Percentiles rank a stretch among this genome's conserved stretches.
These are phyloP conservation scores for Macaranga tanarius DNA, from an alignment of 441 rosid genomes.

Conservation along the genomic window DNA sequence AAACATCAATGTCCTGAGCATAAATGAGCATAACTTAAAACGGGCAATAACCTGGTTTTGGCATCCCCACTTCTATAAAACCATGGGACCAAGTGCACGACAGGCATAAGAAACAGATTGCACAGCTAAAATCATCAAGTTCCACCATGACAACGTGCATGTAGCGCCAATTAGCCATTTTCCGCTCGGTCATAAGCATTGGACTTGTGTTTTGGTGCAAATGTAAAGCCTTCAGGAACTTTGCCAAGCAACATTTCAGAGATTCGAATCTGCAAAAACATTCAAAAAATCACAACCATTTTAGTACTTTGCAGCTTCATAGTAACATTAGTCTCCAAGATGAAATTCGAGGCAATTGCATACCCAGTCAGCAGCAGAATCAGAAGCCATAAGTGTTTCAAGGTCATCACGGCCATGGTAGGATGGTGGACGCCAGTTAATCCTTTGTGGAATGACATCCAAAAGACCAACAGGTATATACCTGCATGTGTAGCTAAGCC, in stretches of 20 bases:
- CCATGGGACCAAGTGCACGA: background rate
- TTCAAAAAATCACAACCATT: background rate
- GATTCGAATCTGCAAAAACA: constrained; percentile 57
- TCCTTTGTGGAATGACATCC: constrained; percentile 73
- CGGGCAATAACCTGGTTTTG: background rate
- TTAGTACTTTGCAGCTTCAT: background rate
- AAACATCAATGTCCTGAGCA: background rate
- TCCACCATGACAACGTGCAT: background rate
- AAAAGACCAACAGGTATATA: constrained; percentile 86
- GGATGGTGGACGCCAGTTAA: constrained; percentile 94
- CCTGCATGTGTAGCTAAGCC: constrained; percentile 87
- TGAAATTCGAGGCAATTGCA: constrained; percentile 2
- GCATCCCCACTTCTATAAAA: background rate
- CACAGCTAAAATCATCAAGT: background rate
- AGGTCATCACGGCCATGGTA: constrained; percentile 90
- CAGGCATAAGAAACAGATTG: background rate
- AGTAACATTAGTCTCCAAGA: background rate
- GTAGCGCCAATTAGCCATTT: constrained; percentile 54
- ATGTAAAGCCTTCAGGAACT: constrained; percentile 86
- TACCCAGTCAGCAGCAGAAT: constrained; percentile 98
- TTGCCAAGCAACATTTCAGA: constrained; percentile 92
- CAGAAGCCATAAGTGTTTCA: constrained; percentile 89
- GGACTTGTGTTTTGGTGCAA: constrained; percentile 92
- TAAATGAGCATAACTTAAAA: background rate
- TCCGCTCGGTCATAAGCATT: constrained; percentile 87